phyloP scores from a whole-genome alignment of 495 filamentous ascomycete genomes.

The Tetracladium setigerum region DNA sequence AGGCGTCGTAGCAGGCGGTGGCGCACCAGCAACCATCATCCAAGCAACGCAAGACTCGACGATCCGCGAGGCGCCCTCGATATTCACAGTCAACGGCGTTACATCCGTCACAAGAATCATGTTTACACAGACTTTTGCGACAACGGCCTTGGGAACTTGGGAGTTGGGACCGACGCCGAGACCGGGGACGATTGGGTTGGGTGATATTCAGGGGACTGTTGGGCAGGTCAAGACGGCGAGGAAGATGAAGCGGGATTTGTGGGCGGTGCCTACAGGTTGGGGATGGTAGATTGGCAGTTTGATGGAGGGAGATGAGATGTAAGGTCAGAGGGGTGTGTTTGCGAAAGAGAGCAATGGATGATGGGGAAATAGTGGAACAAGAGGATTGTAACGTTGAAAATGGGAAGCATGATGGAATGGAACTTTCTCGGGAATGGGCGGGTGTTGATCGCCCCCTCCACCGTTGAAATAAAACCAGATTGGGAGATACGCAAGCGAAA shows the following conservation, averaged over 20 bases:
- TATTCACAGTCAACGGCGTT: slow-evolving; percentile 8
- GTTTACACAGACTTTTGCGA: slow-evolving; percentile 21
- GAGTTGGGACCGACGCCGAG: slow-evolving; percentile 14
- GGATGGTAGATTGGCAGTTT: too few relatives aligned
- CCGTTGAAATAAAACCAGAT: too few relatives aligned
- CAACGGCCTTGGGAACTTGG: slow-evolving; percentile 19
- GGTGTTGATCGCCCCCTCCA: too few relatives aligned
- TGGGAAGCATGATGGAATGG: too few relatives aligned
- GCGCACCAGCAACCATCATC: slow-evolving; percentile 1
- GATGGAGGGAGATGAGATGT: too few relatives aligned
- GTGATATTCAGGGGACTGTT: slow-evolving; percentile 13
- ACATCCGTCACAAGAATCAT: slow-evolving; percentile 1
- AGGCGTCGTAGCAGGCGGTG: slow-evolving; percentile 9
- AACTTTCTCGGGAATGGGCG: too few relatives aligned
- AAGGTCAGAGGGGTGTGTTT: too few relatives aligned
- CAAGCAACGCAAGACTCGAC: slow-evolving; percentile 8
- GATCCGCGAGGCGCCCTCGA: neutral
- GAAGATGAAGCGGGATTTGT: slow-evolving; percentile 2
- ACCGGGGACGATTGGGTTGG: slow-evolving; percentile 18
- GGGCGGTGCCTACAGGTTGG: too few relatives aligned
- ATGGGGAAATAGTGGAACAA: too few relatives aligned
- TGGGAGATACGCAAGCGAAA: too few relatives aligned
- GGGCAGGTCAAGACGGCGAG: slow-evolving; percentile 2
- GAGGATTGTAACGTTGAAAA: too few relatives aligned
- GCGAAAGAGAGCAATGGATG: too few relatives aligned